Base-by-base conservation (phyloP, 495 filamentous ascomycete genomes). In the Haplographium delicatum region DNA sequence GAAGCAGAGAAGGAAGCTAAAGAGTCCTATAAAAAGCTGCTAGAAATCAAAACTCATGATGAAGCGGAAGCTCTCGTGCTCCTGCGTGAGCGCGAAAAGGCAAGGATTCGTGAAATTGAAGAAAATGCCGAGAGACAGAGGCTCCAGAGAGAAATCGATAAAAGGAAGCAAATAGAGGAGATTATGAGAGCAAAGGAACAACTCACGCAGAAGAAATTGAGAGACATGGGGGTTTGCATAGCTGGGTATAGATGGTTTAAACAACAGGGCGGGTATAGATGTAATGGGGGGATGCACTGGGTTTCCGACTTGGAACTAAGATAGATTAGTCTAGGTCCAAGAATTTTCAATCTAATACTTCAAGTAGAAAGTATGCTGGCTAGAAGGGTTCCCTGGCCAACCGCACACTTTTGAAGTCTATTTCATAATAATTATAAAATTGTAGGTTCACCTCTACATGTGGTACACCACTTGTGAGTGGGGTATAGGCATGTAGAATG, bases 181-280 rank as follows among this genome's bases (percentile, higher is more conserved):
- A 31, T 66, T 65, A 26, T 41, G 15, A 39, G 61, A 18, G 61
- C 49, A 43, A 65, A 67, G 61, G 78, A 82, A 55, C 53, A 60
- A 23, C 53, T 51, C 33, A 60, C 53, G 7, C 66, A 77, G 67
- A 47, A 54, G 33, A 79, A 72, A 51, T 55, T 84, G 46, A 51
- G 48, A 50, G 35, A 50, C 11, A 71, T 79, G 69, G 82, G 81
- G 0, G 26, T 61, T 0, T 86, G 80, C 57, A 59, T 59, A 9
- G 19, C 37, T 25, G 81, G 81, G 0, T 84, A 40, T 59, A 53
- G 58, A 4, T 85, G 81, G 81, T 73, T 83, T 27, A 69, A 67
- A 38, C 72, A 81, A 61, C 44, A 0, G 1, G 52, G 44, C 3
- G 79, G 80, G 5, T 83, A 79, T 61, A 51, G 78, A 13, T 82